A percentile compares a stretch with the other conserved stretches of the same genome.
These are phyloP conservation scores for Brassica cretica DNA, from an alignment of 345 rosid genomes.

Conservation along the genomic window DNA sequence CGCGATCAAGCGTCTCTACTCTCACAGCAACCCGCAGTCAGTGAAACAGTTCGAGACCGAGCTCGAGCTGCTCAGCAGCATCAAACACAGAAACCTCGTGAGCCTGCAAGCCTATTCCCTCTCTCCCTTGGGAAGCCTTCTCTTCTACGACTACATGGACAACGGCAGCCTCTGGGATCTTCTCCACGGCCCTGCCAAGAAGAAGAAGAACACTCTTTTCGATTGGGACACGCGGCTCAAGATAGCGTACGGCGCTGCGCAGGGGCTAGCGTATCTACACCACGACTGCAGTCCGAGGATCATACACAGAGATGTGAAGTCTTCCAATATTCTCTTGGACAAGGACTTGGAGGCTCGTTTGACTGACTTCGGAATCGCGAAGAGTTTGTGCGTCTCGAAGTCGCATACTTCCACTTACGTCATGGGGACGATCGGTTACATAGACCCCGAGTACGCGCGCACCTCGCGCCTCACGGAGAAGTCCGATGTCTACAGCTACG, in stretches of 20 bases:
- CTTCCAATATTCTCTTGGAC: constrained; percentile 85
- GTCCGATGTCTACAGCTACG: constrained; percentile 93
- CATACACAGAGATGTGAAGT: constrained; percentile 93
- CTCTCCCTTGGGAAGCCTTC: constrained; percentile 79
- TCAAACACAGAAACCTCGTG: constrained; percentile 92
- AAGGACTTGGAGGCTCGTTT: constrained; percentile 88
- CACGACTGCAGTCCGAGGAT: constrained; percentile 96
- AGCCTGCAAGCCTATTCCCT: constrained; percentile 88
- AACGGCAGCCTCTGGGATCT: constrained; percentile 98
- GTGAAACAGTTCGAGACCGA: constrained; percentile 92
- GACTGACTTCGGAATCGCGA: constrained; percentile 97
- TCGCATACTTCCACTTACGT: constrained; percentile 78
- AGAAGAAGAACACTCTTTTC: constrained; percentile 76
- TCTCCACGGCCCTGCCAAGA: constrained; percentile 56
- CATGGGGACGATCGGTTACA: constrained; percentile 97
- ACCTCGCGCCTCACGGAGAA: constrained; percentile 94
- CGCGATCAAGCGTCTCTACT: constrained; percentile 89
- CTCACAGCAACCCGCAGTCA: constrained; percentile 73
- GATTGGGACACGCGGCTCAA: constrained; percentile 83
- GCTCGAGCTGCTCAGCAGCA: constrained; percentile 83
- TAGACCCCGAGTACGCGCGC: constrained; percentile 96
- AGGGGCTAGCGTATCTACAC: constrained; percentile 89
- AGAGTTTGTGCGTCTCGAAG: constrained; percentile 74
- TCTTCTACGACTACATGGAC: constrained; percentile 96
- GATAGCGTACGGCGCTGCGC: constrained; percentile 91